Evolutionary conservation across 75 land plant genomes (phyloP).

Genomic region (Picea sitchensis): DNA sequence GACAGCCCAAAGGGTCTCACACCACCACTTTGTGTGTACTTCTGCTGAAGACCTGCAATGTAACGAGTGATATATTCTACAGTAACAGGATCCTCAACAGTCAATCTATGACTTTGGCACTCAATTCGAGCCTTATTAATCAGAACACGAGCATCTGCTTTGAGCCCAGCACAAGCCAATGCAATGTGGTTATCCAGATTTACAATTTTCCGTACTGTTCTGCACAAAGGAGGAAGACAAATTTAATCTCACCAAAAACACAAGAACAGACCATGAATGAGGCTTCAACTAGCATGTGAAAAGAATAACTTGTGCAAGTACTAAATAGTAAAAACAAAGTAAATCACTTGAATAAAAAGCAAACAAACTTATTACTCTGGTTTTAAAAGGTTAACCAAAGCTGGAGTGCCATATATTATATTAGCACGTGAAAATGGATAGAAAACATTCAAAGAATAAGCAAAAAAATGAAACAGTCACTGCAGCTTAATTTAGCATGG

Average conservation of each 20-base stretch:
- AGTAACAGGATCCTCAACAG: conserved; percentile 97
- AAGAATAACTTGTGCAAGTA: too few relatives aligned
- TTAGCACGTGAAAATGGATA: too few relatives aligned
- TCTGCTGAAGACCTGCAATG: conserved; percentile 96
- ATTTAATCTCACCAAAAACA: neutral
- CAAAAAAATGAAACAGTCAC: neutral
- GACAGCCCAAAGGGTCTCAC: conserved; percentile 98
- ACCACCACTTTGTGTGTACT: conserved; percentile 99
- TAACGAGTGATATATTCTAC: conserved; percentile 97
- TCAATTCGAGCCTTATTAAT: conserved; percentile 89
- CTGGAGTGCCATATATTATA: too few relatives aligned
- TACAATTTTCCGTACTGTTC: conserved; percentile 79
- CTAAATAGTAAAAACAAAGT: neutral
- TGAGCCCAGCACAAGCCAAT: conserved; percentile 92
- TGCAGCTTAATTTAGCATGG: neutral
- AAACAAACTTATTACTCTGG: neutral
- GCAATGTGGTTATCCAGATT: conserved; percentile 90
- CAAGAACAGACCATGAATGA: too few relatives aligned
- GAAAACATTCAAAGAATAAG: too few relatives aligned
- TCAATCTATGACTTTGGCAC: conserved; percentile 93
- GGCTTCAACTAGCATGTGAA: too few relatives aligned
- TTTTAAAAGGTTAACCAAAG: neutral
- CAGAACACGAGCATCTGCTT: conserved; percentile 96
- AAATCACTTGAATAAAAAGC: neutral
- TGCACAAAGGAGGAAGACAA: conserved; percentile 20